These are phyloP conservation scores for Rhizophora apiculata DNA, from an alignment of 345 rosid species.

Conservation along the genomic window DNA sequence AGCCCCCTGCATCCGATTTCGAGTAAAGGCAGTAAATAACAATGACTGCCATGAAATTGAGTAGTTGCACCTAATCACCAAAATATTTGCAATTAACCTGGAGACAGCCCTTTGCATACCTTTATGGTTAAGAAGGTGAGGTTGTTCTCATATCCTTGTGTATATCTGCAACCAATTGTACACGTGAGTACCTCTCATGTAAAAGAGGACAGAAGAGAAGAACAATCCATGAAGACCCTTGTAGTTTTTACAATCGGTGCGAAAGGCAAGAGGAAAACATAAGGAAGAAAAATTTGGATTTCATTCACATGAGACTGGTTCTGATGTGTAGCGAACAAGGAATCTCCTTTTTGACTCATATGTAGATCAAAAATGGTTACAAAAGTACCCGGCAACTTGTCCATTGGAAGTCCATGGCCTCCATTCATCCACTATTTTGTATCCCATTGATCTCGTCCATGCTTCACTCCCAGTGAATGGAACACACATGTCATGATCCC, in stretches of 20 bases:
- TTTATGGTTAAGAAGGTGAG: constrained; percentile 80
- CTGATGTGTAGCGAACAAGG: not conserved
- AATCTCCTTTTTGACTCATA: not conserved
- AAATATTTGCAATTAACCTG: not conserved
- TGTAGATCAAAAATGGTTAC: not conserved
- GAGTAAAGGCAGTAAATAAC: not conserved
- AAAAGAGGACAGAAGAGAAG: not conserved
- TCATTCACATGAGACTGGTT: not conserved
- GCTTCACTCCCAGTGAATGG: constrained; percentile 91
- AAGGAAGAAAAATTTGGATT: not conserved
- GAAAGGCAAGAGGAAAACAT: not conserved
- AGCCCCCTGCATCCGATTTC: constrained; percentile 53
- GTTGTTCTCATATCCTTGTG: constrained; percentile 69
- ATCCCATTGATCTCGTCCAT: constrained; percentile 83
- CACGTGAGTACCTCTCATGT: not conserved
- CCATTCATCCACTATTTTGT: constrained; percentile 71
- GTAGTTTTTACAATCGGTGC: not conserved
- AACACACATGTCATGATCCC: constrained; percentile 95
- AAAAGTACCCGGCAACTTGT: constrained; percentile 70
- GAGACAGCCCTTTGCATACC: constrained; percentile 29
- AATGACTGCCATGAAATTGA: too few species aligned
- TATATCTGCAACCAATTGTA: constrained; percentile 38
- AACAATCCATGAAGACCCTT: not conserved
- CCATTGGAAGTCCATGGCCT: constrained; percentile 69
- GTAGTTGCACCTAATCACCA: not conserved